Evolutionary conservation across 139 green algal species (phyloP).

Genomic region (Gonium pectorale): DNA sequence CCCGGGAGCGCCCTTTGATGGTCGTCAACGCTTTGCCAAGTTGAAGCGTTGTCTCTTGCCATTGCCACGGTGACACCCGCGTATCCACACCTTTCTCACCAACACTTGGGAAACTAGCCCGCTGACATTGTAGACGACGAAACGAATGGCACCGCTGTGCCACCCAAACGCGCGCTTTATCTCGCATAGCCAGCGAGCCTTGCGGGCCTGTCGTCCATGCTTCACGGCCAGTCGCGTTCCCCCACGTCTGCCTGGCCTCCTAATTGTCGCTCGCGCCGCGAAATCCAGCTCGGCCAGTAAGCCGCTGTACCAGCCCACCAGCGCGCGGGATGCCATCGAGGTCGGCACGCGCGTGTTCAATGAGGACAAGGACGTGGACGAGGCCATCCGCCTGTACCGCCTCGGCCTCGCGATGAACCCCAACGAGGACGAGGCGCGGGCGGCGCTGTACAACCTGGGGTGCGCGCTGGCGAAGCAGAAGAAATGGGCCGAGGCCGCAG

Average conservation of each 20-base stretch:
- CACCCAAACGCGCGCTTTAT: neutral
- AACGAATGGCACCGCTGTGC: neutral
- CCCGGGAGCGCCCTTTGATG: no score
- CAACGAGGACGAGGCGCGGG: constrained; percentile 85
- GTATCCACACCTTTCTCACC: no score
- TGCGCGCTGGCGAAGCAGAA: constrained; percentile 86
- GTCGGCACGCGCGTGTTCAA: constrained; percentile 67
- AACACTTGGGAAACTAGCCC: no score
- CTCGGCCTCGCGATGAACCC: constrained; percentile 78
- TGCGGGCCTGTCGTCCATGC: neutral
- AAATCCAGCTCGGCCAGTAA: constrained; percentile 11
- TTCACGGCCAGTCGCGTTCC: neutral
- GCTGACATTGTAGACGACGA: no score
- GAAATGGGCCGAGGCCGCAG: constrained; percentile 81
- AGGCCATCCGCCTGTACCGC: constrained; percentile 81
- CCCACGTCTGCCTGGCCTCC: neutral
- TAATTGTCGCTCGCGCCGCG: neutral
- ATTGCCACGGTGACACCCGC: no score
- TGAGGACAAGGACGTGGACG: constrained; percentile 52
- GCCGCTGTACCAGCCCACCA: constrained; percentile 33
- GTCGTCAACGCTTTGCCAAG: no score
- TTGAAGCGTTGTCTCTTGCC: no score
- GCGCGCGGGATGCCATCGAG: constrained; percentile 78
- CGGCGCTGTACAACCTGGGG: constrained; percentile 93
- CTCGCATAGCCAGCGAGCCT: neutral